These are phyloP conservation scores for Cercospora brassicicola DNA, from an alignment of 2,329 filamentous ascomycete genomes.

Conservation along the genomic window DNA sequence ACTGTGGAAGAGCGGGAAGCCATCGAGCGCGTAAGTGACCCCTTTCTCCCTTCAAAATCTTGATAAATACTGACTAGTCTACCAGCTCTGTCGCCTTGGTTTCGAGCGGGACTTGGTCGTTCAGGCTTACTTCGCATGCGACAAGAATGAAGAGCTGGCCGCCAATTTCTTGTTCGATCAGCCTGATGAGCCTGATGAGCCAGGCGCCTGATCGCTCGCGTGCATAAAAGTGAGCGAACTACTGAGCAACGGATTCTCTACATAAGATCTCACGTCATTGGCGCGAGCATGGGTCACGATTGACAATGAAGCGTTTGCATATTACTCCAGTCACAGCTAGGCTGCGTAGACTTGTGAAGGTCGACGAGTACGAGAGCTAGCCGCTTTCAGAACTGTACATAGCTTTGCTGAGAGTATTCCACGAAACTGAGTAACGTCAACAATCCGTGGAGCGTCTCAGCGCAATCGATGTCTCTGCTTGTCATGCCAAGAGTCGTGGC, in stretches of 20 bases:
- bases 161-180: slow-evolving; percentile 98
- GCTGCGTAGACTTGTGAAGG: slow-evolving; percentile 3
- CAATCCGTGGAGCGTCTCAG: not conserved
- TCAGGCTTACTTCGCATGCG: slow-evolving; percentile 97
- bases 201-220: slow-evolving; percentile 11
- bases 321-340: slow-evolving; percentile 10
- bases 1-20: slow-evolving; percentile 96
- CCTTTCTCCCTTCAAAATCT: not conserved
- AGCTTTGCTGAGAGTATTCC: slow-evolving; percentile 16
- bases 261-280: not conserved
- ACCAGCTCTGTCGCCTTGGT: slow-evolving; percentile 82
- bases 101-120: slow-evolving; percentile 93
- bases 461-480: not conserved
- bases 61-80: not conserved
- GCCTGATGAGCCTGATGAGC: slow-evolving; percentile 66
- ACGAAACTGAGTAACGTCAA: not conserved
- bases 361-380: slow-evolving; percentile 8
- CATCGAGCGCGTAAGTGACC: slow-evolving; percentile 77
- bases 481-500: not conserved
- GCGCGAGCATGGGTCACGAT: slow-evolving; percentile 15
- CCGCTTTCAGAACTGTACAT: slow-evolving; percentile 18
- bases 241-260: not conserved
- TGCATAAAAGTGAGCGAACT: not conserved
- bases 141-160: slow-evolving; percentile 98
- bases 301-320: slow-evolving; percentile 20